Conservation (phyloP, 2,329 filamentous ascomycete genomes). For the Trichoderma semiorbis region DNA sequence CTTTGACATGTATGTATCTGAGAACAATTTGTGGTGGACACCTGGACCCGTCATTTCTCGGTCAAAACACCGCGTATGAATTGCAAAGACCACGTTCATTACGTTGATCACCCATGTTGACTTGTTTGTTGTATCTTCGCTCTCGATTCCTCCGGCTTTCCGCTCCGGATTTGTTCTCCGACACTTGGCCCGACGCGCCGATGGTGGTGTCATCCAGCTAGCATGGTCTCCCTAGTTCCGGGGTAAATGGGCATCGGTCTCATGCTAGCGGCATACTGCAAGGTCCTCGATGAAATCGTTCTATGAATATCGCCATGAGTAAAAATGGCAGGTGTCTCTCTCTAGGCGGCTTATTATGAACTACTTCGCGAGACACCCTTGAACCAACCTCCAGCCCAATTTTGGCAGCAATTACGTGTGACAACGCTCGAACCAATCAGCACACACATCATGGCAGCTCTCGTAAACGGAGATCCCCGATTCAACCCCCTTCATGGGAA, state of each 20-base stretch:
- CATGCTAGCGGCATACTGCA: neutral
- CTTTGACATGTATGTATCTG: neutral
- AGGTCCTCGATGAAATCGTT: neutral
- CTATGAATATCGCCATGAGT: neutral
- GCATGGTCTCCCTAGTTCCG: neutral
- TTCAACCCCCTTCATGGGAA: neutral
- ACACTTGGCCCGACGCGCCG: neutral
- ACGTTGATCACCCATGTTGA: neutral
- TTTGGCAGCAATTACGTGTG: neutral
- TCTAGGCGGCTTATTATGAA: neutral
- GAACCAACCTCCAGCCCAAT: neutral
- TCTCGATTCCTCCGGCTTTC: neutral
- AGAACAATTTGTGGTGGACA: neutral
- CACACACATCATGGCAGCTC: neutral
- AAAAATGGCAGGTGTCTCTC: neutral
- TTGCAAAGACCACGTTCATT: neutral
- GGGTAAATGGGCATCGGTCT: neutral
- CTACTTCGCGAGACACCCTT: neutral
- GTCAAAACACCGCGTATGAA: neutral
- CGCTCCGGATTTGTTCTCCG: neutral
- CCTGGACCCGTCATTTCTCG: neutral
- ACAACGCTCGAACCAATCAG: neutral
- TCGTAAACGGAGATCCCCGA: neutral
- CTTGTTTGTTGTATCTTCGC: neutral
- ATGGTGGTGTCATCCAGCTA: neutral